Base-by-base conservation (phyloP, 768 basidiomycete species). In the Rhodotorula kratochvilovae region DNA sequence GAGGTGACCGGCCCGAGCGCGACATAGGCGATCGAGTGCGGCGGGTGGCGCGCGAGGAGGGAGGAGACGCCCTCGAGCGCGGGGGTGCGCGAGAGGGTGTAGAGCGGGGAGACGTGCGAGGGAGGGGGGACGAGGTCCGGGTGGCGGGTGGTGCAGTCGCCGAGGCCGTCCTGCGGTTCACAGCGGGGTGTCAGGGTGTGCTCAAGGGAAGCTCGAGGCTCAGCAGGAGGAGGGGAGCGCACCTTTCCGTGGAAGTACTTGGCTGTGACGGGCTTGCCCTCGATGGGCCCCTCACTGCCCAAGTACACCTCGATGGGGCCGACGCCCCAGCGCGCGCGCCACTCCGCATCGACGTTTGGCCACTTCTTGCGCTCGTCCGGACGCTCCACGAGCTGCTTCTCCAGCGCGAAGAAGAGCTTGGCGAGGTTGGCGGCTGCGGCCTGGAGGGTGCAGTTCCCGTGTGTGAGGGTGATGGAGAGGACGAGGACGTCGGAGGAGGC, bases 401-500 rank as follows among this genome's bases (percentile, higher is more conserved):
- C 69, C 29, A 80, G 72, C 1, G 78, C 71, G 51, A 68, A 69
- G 70, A 79, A 80, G 35, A 77, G 59, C 69, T 81, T 81, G 25
- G 70, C 67, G 35, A 80, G 71, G 74, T 81, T 81, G 62, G 54
- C 51, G 67, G 68, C 63, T 5, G 76, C 73, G 35, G 73, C 57
- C 8, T 58, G 51, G 8, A 85, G 71, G 75, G 90, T 86, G 4
- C 88, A 89, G 77, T 92, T 92, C 51, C 91, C 91, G 78, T 88
- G 94, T 5, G 88, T 87, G 43, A 90, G 83, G 46, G 89, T 85
- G 74, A 88, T 88, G 2, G 89, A 89, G 45, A 90, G 79, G 23
- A 95, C 88, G 61, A 91, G 85, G 2, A 95, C 80, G 78, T 95
- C 90, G 19, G 92, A 91, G 17, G 89, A 90, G 27, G 90, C 85